Conservation (phyloP, 371 early-diverging fungal genomes). For the Syncephalastrum contaminatum region DNA sequence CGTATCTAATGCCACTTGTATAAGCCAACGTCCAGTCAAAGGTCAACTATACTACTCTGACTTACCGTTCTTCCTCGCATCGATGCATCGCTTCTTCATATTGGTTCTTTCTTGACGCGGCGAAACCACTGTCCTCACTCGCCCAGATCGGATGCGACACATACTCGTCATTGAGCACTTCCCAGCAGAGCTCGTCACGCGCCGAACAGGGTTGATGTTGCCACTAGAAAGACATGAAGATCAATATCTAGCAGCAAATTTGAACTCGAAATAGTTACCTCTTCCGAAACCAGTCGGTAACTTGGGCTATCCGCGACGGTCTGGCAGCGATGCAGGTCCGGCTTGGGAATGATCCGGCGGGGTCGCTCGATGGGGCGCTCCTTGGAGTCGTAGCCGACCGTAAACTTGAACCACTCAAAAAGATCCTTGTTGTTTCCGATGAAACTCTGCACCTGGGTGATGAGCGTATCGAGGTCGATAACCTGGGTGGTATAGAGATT, state of each 20-base stretch:
- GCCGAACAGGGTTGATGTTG: constrained; percentile 76
- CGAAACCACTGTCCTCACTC: constrained; percentile 94
- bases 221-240: constrained; percentile 51
- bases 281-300: constrained; percentile 71
- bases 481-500: constrained; percentile 97
- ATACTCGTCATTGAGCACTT: constrained; percentile 96
- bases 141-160: constrained; percentile 95
- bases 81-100: constrained; percentile 96
- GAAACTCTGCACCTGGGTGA: constrained; percentile 82
- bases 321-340: constrained; percentile 60
- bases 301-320: constrained; percentile 61
- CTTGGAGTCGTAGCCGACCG: constrained; percentile 87
- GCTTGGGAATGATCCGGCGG: constrained; percentile 40
- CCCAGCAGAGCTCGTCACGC: constrained; percentile 84
- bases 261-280: constrained; percentile 52
- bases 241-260: too few relatives aligned
- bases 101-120: constrained; percentile 89
- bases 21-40: too few relatives aligned
- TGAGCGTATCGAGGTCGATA: constrained; percentile 80
- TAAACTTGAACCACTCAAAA: constrained; percentile 92
- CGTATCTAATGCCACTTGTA: constrained; percentile 75
- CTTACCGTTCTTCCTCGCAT: constrained; percentile 92
- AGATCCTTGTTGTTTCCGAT: constrained; percentile 77
- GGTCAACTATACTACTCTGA: too few relatives aligned
- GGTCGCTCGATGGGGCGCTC: constrained; percentile 48